Evolutionary conservation across 306 rosid genomes (phyloP), one percentile per base, ranked within the genome.

Genomic region (Prosopis cineraria): DNA sequence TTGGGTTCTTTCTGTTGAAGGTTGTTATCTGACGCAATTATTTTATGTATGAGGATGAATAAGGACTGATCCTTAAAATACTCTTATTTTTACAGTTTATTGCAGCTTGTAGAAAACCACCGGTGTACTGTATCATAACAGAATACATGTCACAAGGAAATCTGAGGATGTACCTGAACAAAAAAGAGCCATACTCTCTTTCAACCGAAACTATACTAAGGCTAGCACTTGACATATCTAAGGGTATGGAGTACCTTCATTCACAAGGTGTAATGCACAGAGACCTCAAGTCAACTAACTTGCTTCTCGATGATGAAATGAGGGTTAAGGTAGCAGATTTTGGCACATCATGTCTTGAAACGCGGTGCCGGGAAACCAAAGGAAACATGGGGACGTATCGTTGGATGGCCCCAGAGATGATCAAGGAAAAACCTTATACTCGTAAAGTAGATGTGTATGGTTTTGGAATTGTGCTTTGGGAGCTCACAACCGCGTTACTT

Each of bases 331-430:
- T 93, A 55, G 98, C 94, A 0, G 98, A 93, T 85, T 93, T 93
- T n/a, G 98, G 98, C 37, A 93, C 98, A n/a, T 90, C 98, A 3
- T 93, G 98, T 79, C 98, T 93, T 55, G 98, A 93, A 81, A 89
- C 96, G 8, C 82, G 88, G 78, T 86, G 96, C 76, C 81, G 13
- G 25, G 93, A 90, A 75, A 82, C 90, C 27, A 90, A 93, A 75
- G 98, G 96, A 41, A 93, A 93, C 86, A 90, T 72, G 83, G 98
- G 98, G 45, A 93, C 98, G 22, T 93, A 93, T 77, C 94, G 94
- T 68, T 93, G 98, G 98, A 90, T 90, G 98, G 98, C 98, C 34
- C 98, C 96, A 2, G 98, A 93, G 85, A 93, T 93, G 98, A 80
- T 93, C 31, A 90, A 89, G 89, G 98, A 85, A 82, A 90, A 90